These are phyloP conservation scores for Pseudocercospora macadamiae DNA, from an alignment of 2,329 filamentous ascomycete genomes.

Conservation along the genomic window DNA sequence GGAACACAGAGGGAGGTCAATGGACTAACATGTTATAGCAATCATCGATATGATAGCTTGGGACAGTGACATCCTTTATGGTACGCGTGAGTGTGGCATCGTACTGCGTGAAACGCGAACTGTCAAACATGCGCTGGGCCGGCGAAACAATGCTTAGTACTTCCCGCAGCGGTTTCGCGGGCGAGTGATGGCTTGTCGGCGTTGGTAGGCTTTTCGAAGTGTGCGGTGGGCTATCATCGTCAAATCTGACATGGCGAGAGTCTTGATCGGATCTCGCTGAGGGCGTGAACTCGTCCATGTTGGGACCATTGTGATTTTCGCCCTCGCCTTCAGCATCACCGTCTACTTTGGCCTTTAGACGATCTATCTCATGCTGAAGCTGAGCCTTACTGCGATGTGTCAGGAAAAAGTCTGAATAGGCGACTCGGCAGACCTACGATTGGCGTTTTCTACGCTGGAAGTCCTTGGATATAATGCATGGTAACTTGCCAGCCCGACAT, in stretches of 20 bases:
- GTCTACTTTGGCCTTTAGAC: constrained; percentile 2
- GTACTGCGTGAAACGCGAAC: background rate
- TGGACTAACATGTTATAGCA: constrained; percentile 6
- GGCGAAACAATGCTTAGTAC: background rate
- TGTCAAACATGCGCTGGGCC: background rate
- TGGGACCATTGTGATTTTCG: background rate
- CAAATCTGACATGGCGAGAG: background rate
- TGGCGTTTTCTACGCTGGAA: constrained; percentile 9
- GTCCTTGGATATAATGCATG: constrained; percentile 13
- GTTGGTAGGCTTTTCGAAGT: background rate
- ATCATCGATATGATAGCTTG: background rate
- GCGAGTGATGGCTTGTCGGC: background rate
- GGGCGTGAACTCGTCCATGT: background rate
- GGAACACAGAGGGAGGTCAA: background rate
- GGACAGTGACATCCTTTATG: background rate
- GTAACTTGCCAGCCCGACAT: constrained; percentile 1
- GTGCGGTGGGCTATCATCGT: background rate
- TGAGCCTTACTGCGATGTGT: constrained; percentile 7
- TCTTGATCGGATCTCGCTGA: background rate
- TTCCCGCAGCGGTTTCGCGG: background rate
- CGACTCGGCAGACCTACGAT: background rate
- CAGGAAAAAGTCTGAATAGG: background rate
- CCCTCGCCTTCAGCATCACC: background rate
- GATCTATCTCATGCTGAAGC: constrained; percentile 10
- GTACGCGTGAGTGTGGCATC: background rate